Evolutionary conservation across 306 rosid species (phyloP).

Genomic region (Trichosanthes truncata): DNA sequence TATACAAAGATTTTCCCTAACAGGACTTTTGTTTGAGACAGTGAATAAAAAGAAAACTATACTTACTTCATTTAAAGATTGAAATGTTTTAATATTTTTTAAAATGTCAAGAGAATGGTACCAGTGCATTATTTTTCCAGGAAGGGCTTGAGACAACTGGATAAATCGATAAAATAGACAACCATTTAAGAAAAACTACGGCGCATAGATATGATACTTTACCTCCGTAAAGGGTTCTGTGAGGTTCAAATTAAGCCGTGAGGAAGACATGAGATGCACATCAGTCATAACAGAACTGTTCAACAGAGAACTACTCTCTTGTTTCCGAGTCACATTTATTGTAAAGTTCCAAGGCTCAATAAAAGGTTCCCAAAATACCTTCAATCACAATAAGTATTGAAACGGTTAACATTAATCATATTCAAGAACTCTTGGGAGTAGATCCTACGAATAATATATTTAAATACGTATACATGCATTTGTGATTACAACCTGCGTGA

Average conservation of each 20-base stretch:
- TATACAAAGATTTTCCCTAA: neutral
- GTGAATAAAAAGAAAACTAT: neutral
- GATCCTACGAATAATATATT: neutral
- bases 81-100: neutral
- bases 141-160: neutral
- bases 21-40: neutral
- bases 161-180: constrained; percentile 2
- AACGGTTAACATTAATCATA: constrained; percentile 17
- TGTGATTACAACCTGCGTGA: neutral
- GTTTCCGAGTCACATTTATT: constrained; percentile 41
- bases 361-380: constrained; percentile 96
- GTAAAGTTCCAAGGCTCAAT: constrained; percentile 87
- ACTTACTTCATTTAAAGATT: neutral
- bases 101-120: neutral
- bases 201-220: neutral
- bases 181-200: neutral
- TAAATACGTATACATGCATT: neutral
- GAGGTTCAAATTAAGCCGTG: constrained; percentile 64
- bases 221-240: constrained; percentile 89
- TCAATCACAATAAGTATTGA: constrained; percentile 19
- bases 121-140: neutral
- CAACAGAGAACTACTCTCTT: constrained; percentile 47
- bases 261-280: constrained; percentile 44
- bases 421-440: neutral
- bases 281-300: constrained; percentile 58